Conservation (phyloP, 1,284 basidiomycete species). For the Sanguinoderma infundibulare region DNA sequence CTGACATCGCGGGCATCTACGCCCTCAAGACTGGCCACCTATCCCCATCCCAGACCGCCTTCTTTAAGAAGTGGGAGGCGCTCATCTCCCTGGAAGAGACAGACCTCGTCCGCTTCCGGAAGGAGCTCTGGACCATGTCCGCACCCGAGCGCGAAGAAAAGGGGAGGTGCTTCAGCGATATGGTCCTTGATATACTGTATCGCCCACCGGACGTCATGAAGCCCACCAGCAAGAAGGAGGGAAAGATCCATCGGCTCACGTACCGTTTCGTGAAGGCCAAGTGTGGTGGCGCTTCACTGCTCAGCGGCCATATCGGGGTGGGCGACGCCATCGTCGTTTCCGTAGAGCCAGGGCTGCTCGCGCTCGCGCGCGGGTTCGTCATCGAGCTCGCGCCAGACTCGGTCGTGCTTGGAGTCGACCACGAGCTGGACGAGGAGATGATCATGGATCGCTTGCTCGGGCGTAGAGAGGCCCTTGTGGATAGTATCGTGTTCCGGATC, state of each 20-base stretch:
- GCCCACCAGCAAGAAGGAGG: constrained; percentile 32
- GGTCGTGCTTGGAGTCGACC: constrained; percentile 83
- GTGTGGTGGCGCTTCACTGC: constrained; percentile 47
- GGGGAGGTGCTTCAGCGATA: constrained; percentile 82
- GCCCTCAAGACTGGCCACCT: constrained; percentile 84
- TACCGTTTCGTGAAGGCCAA: constrained; percentile 64
- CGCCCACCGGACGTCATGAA: constrained; percentile 23
- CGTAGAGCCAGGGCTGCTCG: constrained; percentile 83
- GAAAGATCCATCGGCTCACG: constrained; percentile 55
- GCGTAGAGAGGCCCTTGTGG: constrained; percentile 18
- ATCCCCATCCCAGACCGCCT: constrained; percentile 66
- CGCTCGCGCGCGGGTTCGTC: constrained; percentile 86
- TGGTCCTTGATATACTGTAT: constrained; percentile 64
- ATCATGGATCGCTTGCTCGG: constrained; percentile 49
- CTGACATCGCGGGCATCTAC: constrained; percentile 79
- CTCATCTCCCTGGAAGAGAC: constrained; percentile 90
- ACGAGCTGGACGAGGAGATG: constrained; percentile 63
- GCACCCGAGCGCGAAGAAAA: constrained; percentile 78
- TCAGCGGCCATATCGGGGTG: constrained; percentile 79
- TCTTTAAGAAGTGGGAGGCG: constrained; percentile 92
- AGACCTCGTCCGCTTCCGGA: constrained; percentile 81
- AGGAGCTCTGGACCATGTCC: constrained; percentile 94
- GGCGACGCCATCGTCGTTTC: constrained; percentile 89
- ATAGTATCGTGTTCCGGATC: constrained; percentile 73
- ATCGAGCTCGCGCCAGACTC: constrained; percentile 66